Evolutionary conservation across 2,329 filamentous ascomycete genomes (phyloP).

Genomic region (Saccharata proteae): DNA sequence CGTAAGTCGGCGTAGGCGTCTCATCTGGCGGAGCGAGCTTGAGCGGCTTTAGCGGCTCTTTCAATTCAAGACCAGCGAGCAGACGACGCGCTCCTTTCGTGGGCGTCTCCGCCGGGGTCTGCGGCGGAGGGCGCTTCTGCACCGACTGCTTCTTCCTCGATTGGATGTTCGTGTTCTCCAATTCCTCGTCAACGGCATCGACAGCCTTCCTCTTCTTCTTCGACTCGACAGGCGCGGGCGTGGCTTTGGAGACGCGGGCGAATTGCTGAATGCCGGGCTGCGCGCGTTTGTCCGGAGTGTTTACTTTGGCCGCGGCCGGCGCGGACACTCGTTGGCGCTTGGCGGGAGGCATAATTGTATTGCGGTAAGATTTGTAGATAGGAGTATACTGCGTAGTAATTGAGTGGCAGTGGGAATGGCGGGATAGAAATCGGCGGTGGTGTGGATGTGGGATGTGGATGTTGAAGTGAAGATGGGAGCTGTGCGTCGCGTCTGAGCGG

Average conservation of each 20-base stretch:
- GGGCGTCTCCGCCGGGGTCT: slow-evolving; percentile 15
- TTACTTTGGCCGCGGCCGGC: slow-evolving; percentile 3
- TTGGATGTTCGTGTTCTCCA: not conserved
- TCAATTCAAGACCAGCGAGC: slow-evolving; percentile 18
- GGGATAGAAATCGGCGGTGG: slow-evolving; percentile 4
- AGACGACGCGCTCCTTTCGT: slow-evolving; percentile 20
- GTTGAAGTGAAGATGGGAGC: not conserved
- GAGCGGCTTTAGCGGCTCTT: slow-evolving; percentile 2
- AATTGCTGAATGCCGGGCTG: slow-evolving; percentile 8
- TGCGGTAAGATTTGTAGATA: slow-evolving; percentile 2
- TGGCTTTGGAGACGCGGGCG: slow-evolving; percentile 4
- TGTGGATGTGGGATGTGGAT: not conserved
- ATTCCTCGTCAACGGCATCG: slow-evolving; percentile 1
- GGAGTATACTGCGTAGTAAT: not conserved
- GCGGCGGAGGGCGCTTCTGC: slow-evolving; percentile 3
- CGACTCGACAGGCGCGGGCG: not conserved
- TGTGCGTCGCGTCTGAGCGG: too few species aligned
- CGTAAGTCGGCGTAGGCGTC: slow-evolving; percentile 9
- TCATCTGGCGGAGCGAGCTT: slow-evolving; percentile 14
- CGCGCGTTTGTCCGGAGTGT: slow-evolving; percentile 4
- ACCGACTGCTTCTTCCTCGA: slow-evolving; percentile 7
- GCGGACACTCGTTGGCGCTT: slow-evolving; percentile 1
- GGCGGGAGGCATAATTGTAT: slow-evolving; percentile 3
- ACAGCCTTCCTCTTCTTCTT: slow-evolving; percentile 8
- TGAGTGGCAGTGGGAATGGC: slow-evolving; percentile 5